These are phyloP conservation scores for Trichoderma afroharzianum DNA, from an alignment of 2,329 filamentous ascomycete genomes.

Conservation along the genomic window DNA sequence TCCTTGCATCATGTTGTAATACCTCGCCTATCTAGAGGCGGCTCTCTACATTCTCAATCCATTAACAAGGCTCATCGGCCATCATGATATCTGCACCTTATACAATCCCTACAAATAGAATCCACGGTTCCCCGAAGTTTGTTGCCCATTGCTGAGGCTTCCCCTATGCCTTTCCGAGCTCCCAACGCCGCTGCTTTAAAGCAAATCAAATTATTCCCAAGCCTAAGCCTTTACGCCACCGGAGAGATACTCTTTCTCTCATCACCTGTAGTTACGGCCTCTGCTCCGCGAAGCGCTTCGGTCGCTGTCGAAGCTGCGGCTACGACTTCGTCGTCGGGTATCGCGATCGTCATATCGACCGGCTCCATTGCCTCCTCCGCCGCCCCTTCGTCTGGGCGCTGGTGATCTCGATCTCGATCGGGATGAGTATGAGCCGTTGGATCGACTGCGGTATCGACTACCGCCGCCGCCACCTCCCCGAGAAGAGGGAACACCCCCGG, in stretches of 20 bases:
- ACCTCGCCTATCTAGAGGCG: background rate
- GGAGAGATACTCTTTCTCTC: background rate
- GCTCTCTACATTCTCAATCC: background rate
- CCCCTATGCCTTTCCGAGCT: background rate
- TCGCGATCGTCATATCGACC: slow-evolving; percentile 26
- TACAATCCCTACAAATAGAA: background rate
- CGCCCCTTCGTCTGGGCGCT: slow-evolving; percentile 30
- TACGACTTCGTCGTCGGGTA: slow-evolving; percentile 44
- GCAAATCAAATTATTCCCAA: background rate
- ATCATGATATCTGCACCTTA: background rate
- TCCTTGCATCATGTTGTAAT: background rate
- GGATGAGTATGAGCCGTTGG: slow-evolving; percentile 43
- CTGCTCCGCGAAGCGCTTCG: slow-evolving; percentile 39
- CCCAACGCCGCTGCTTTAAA: slow-evolving; percentile 6
- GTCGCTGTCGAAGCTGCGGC: slow-evolving; percentile 45
- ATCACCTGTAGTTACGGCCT: slow-evolving; percentile 34
- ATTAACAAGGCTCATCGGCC: background rate
- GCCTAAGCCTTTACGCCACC: background rate
- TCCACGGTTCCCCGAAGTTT: background rate
- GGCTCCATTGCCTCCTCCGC: slow-evolving; percentile 12
- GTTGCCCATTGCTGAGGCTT: background rate
- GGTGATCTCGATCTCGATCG: slow-evolving; percentile 47
- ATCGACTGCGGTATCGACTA: slow-evolving; percentile 44
- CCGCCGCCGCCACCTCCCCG: slow-evolving; percentile 24
- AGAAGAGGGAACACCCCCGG: slow-evolving; percentile 38